These are phyloP conservation scores for Prunus davidiana DNA, from an alignment of 306 rosid genomes.

Conservation along the genomic window DNA sequence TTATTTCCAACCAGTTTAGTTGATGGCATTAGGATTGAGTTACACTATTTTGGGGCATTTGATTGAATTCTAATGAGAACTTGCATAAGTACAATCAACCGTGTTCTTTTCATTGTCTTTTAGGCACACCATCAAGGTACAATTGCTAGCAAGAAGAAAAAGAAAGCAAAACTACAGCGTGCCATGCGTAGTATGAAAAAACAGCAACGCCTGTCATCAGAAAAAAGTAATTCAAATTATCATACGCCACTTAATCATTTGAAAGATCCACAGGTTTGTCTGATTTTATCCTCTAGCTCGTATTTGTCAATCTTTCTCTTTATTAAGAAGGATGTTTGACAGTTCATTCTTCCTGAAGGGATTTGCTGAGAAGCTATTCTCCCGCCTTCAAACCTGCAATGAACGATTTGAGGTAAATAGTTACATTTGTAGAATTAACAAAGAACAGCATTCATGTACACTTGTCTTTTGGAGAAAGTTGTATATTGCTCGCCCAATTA, in stretches of 20 bases:
- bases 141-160: conserved; percentile 79
- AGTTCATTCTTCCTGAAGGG: conserved; percentile 52
- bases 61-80: background rate
- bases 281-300: background rate
- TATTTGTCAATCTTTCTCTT: conserved; percentile 6
- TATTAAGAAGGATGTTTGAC: conserved; percentile 9
- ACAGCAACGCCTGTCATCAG: conserved; percentile 65
- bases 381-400: conserved; percentile 58
- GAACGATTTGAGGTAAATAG: conserved; percentile 74
- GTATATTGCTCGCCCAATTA: background rate
- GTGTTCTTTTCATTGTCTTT: conserved; percentile 8
- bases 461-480: background rate
- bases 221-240: conserved; percentile 40
- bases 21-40: background rate
- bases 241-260: conserved; percentile 88
- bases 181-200: conserved; percentile 72
- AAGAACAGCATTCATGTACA: background rate
- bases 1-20: background rate
- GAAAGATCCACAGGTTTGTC: conserved; percentile 79
- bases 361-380: conserved; percentile 79
- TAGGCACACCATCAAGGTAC: conserved; percentile 93
- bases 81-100: conserved; percentile 3
- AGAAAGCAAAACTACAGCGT: conserved; percentile 78
- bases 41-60: background rate
- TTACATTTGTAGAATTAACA: background rate